Evolutionary conservation across 129 eudicot species (phyloP).

Genomic region (Mikania micrantha): DNA sequence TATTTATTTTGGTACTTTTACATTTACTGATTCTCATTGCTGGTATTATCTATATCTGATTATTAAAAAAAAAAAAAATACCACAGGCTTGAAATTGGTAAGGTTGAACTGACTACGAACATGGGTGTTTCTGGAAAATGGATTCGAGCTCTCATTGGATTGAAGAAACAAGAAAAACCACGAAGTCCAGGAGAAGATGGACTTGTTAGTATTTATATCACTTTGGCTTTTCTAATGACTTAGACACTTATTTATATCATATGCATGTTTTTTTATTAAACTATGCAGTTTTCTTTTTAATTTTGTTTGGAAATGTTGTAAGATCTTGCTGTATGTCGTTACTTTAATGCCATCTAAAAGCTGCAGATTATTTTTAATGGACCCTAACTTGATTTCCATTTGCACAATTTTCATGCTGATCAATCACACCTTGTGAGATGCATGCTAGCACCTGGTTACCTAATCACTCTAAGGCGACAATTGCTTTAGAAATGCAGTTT

Average conservation of each 20-base stretch:
- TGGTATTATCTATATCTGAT: background rate
- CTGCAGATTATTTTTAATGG: background rate
- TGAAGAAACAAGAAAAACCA: conserved; percentile 70
- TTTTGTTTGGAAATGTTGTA: background rate
- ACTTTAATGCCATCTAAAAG: background rate
- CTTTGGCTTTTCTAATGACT: background rate
- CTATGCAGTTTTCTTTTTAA: background rate
- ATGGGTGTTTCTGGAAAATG: conserved; percentile 93
- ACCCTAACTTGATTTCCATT: too few relatives aligned
- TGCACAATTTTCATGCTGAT: background rate
- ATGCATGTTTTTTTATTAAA: background rate
- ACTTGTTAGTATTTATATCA: conserved; percentile 36
- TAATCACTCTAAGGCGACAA: background rate
- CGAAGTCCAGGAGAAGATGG: conserved; percentile 49
- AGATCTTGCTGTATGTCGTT: background rate
- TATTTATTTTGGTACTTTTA: background rate
- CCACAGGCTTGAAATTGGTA: conserved; percentile 29
- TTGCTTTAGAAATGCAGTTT: background rate
- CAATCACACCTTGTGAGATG: background rate
- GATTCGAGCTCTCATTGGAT: conserved; percentile 71
- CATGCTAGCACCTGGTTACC: background rate
- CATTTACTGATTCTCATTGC: background rate
- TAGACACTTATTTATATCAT: background rate
- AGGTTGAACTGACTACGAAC: conserved; percentile 6
- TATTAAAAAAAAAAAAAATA: background rate